Base-by-base conservation (phyloP, 345 rosid genomes). In the Murraya paniculata region DNA sequence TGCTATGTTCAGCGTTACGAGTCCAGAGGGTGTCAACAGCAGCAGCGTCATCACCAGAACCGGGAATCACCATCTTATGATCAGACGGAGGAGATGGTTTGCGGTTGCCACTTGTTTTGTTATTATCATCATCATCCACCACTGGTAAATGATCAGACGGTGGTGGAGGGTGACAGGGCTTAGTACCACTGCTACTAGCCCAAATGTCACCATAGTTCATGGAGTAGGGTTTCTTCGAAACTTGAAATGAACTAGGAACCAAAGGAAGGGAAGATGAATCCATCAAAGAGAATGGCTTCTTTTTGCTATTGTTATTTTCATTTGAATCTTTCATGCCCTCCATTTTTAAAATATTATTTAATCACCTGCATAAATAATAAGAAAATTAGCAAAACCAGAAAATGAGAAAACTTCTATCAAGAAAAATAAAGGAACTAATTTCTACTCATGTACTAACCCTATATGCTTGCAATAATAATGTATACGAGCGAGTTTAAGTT, bases 161-260 rank as follows among this genome's bases (percentile, higher is more conserved):
- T n/a, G 19, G 55, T 1, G 7, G 36, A 16, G 35, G 55, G 45
- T 8, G 36, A 25, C 24, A 28, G 31, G 33, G 16, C 65, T 78
- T 30, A 28, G 38, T 10, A 9, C 38, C 77, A 6, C 58, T 81
- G 74, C 58, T 67, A 6, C 41, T 31, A 39, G 31, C 57, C 9
- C 75, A 58, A 11, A 2, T 69, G 35, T n/a, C 67, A 53, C 11
- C 59, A 21, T 31, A 19, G 59, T 25, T 48, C 84, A 62, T 36
- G 68, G 30, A 57, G 61, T 28, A 24, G 64, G 83, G 81, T 50
- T 73, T 81, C 31, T 38, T 68, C 77, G 61, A 60, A 2, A 2
- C 79, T 14, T 74, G 82, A 71, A 57, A 62, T 35, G 82, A 30
- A 28, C 7, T 13, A 1, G 79, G 50, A 3, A 61, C 68, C 24